Evolutionary conservation across 345 rosid species (phyloP).

Genomic region (Barbarea vulgaris): DNA sequence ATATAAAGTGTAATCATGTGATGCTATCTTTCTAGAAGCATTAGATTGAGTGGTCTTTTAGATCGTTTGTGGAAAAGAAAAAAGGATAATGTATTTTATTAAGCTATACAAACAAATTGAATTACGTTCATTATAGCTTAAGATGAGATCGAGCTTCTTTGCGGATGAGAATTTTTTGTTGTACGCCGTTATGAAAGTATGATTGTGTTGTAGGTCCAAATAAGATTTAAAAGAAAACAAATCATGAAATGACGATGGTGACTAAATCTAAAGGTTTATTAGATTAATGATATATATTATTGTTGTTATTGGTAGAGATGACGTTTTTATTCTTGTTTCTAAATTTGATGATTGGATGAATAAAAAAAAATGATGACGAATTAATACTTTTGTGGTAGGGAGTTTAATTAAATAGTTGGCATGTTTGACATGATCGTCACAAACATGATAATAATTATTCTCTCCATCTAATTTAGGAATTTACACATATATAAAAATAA

Average conservation of each 20-base stretch:
- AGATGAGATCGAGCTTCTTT: background rate
- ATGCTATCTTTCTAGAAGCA: constrained; percentile 29
- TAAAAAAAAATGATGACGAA: constrained; percentile 2
- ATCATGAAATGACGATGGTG: constrained; percentile 4
- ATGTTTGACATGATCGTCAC: constrained; percentile 24
- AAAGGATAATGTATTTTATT: constrained; percentile 14
- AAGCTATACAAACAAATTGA: background rate
- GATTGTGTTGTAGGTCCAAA: background rate
- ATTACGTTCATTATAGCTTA: background rate
- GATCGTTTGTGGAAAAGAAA: background rate
- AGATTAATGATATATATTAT: background rate
- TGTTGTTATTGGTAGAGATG: background rate
- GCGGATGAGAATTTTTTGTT: background rate
- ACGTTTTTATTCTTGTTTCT: constrained; percentile 10
- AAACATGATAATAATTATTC: background rate
- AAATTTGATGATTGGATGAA: background rate
- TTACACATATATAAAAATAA: background rate
- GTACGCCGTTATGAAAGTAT: constrained; percentile 1
- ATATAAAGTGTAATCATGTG: constrained; percentile 24
- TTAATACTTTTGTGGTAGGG: background rate
- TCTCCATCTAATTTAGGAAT: background rate
- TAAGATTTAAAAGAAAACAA: background rate
- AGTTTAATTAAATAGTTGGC: constrained; percentile 14
- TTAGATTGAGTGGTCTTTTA: constrained; percentile 13
- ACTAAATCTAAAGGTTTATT: background rate